These are phyloP conservation scores for Daldinia bambusicola DNA, from an alignment of 495 filamentous ascomycete species.

Conservation along the genomic window DNA sequence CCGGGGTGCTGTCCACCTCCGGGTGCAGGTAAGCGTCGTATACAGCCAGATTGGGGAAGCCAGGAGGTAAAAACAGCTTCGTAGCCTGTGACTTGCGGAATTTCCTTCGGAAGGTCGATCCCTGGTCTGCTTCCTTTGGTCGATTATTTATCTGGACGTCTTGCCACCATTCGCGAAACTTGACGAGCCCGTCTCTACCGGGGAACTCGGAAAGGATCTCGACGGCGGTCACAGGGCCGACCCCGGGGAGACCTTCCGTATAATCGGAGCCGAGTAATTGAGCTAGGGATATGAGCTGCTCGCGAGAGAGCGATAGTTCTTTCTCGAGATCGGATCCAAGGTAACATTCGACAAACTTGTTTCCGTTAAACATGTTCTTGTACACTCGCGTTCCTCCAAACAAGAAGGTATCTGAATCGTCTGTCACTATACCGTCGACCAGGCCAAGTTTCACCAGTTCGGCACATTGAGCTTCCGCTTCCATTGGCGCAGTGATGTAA, in stretches of 20 bases:
- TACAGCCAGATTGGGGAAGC: constrained; percentile 80
- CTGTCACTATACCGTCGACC: constrained; percentile 98
- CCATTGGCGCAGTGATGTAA: constrained; percentile 97
- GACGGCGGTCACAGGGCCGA: constrained; percentile 92
- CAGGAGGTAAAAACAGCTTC: constrained; percentile 83
- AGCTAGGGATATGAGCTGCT: constrained; percentile 85
- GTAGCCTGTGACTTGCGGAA: constrained; percentile 77
- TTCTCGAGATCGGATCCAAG: constrained; percentile 86
- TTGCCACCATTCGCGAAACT: constrained; percentile 89
- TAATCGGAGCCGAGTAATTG: constrained; percentile 94
- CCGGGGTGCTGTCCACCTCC: constrained; percentile 80
- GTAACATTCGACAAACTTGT: constrained; percentile 98
- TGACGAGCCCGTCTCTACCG: constrained; percentile 59
- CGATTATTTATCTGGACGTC: constrained; percentile 70
- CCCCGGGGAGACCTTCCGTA: constrained; percentile 86
- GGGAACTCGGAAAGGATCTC: constrained; percentile 94
- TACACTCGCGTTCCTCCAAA: constrained; percentile 97
- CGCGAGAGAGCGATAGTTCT: constrained; percentile 83
- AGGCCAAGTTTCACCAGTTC: constrained; percentile 85
- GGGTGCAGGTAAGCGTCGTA: constrained; percentile 85
- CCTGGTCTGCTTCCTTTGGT: constrained; percentile 63
- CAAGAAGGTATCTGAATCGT: constrained; percentile 96
- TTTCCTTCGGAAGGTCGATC: constrained; percentile 77
- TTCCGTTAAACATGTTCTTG: constrained; percentile 99
- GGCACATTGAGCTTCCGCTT: constrained; percentile 97